Conservation (phyloP, 2,329 filamentous ascomycete genomes). For the Arthrobotrys musiformis region DNA sequence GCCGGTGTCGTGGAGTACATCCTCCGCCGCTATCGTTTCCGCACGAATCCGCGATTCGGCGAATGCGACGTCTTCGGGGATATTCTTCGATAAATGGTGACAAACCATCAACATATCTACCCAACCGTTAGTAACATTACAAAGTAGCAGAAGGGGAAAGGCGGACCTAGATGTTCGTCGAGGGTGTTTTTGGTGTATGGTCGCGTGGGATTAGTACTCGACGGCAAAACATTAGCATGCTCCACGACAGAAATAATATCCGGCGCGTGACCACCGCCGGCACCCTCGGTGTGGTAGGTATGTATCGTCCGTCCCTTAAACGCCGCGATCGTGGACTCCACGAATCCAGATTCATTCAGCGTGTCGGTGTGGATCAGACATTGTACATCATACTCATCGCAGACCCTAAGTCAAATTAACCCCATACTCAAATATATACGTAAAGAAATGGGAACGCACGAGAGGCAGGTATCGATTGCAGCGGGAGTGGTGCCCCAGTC, state of each 20-base stretch:
- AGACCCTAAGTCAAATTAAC: conserved; percentile 68
- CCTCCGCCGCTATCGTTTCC: conserved; percentile 95
- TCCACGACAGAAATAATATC: conserved; percentile 96
- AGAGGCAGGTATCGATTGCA: conserved; percentile 86
- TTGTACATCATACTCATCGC: conserved; percentile 91
- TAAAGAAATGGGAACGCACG: neutral
- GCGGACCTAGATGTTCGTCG: conserved; percentile 80
- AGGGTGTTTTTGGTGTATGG: conserved; percentile 92
- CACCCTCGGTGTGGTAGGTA: conserved; percentile 96
- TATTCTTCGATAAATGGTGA: conserved; percentile 90
- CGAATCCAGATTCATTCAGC: conserved; percentile 96
- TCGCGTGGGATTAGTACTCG: conserved; percentile 89
- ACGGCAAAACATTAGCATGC: conserved; percentile 84
- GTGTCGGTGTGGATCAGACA: conserved; percentile 96
- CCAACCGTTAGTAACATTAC: too few species aligned
- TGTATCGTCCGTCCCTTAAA: conserved; percentile 90
- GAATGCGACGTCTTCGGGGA: conserved; percentile 94
- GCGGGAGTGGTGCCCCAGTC: conserved; percentile 94
- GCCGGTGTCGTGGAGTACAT: conserved; percentile 92
- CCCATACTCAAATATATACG: neutral
- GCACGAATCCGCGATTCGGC: conserved; percentile 93
- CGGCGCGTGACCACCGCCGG: conserved; percentile 91
- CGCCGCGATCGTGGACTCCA: conserved; percentile 86
- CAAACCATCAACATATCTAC: conserved; percentile 97
- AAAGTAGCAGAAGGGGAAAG: neutral